phyloP scores from a whole-genome alignment of 2,329 filamentous ascomycete genomes.

The Zalaria sp. region DNA sequence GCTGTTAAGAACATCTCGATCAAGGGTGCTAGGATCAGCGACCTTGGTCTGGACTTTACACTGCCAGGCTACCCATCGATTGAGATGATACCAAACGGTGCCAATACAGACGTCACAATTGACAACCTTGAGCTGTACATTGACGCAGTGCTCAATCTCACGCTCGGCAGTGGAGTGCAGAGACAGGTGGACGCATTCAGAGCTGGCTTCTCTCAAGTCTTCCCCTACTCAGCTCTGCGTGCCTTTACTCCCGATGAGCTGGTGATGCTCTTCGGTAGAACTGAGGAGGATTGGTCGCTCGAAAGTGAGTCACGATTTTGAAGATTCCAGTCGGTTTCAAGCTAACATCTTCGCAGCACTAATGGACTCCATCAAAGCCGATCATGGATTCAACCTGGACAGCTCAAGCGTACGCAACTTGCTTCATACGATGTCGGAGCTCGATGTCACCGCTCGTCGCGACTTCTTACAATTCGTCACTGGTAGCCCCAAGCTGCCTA shows the following conservation, averaged over 20 bases:
- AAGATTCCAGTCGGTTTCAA: slow-evolving; percentile 10
- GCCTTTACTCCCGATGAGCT: slow-evolving; percentile 93
- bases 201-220: slow-evolving; percentile 83
- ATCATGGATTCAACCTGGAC: slow-evolving; percentile 97
- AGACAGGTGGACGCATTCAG: slow-evolving; percentile 86
- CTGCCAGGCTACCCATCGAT: slow-evolving; percentile 81
- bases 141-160: slow-evolving; percentile 81
- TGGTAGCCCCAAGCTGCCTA: slow-evolving; percentile 92
- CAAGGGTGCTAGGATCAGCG: slow-evolving; percentile 66
- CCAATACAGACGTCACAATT: slow-evolving; percentile 64
- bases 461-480: slow-evolving; percentile 98
- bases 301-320: slow-evolving; percentile 55
- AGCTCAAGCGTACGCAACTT: slow-evolving; percentile 90
- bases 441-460: slow-evolving; percentile 58
- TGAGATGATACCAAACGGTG: slow-evolving; percentile 64
- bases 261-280: slow-evolving; percentile 82
- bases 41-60: slow-evolving; percentile 86
- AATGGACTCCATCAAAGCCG: slow-evolving; percentile 96
- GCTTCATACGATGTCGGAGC: slow-evolving; percentile 85
- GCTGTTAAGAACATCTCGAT: slow-evolving; percentile 58
- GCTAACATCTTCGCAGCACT: slow-evolving; percentile 46
- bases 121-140: slow-evolving; percentile 85
- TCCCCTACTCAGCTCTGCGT: slow-evolving; percentile 81
- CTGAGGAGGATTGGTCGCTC: slow-evolving; percentile 93
- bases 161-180: slow-evolving; percentile 74